Percentiles rank a stretch among this genome's conserved stretches.
These are phyloP conservation scores for Musa beccarii DNA, from an alignment of 176 grass and related monocot genomes.

Conservation along the genomic window DNA sequence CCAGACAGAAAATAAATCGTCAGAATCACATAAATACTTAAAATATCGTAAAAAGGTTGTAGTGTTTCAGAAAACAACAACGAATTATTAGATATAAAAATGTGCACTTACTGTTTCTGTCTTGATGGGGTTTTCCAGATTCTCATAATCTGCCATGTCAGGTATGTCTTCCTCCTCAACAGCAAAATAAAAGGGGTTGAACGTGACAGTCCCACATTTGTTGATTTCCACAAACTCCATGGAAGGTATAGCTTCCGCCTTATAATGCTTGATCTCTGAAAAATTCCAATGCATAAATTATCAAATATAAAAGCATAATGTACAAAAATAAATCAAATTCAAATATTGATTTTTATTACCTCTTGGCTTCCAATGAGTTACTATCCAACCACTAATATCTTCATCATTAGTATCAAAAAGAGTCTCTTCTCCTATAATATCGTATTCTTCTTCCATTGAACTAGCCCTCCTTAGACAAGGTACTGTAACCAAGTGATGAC, in stretches of 20 bases:
- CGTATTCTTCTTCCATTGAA: conserved; percentile 76
- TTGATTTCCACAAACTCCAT: conserved; percentile 68
- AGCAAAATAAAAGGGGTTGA: conserved; percentile 59
- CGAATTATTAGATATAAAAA: background rate
- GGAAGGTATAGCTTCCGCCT: conserved; percentile 78
- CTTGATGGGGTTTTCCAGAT: conserved; percentile 40
- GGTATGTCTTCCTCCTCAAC: conserved; percentile 89
- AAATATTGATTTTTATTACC: conserved; percentile 29
- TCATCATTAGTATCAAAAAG: conserved; percentile 49
- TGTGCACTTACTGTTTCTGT: conserved; percentile 39
- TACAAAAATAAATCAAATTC: background rate
- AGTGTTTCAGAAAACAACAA: too few species aligned
- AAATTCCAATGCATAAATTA: conserved; percentile 2
- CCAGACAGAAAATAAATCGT: too few species aligned
- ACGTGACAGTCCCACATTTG: conserved; percentile 56
- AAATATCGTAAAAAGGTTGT: too few species aligned
- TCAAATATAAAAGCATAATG: background rate
- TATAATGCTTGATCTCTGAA: conserved; percentile 44
- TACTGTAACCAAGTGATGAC: conserved; percentile 23
- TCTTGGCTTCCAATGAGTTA: conserved; percentile 67
- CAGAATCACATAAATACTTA: too few species aligned
- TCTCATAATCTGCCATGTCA: conserved; percentile 70
- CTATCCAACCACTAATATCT: conserved; percentile 66
- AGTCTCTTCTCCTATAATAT: conserved; percentile 54
- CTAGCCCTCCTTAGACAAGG: conserved; percentile 72